These are phyloP conservation scores for Oldenlandia corymbosa DNA, from an alignment of 257 asterid species.

Conservation along the genomic window DNA sequence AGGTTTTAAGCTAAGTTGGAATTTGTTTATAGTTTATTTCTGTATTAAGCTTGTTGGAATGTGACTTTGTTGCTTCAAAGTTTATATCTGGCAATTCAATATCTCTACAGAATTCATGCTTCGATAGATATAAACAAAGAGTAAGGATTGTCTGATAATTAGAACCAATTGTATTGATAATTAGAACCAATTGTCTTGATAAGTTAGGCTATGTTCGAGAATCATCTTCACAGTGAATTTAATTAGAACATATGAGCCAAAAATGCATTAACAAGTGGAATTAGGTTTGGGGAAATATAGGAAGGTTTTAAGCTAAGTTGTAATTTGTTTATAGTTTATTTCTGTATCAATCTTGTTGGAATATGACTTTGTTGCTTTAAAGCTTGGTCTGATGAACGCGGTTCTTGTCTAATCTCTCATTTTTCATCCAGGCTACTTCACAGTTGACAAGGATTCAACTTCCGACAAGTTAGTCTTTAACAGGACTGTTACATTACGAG, in stretches of 20 bases:
- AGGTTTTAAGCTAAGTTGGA: neutral
- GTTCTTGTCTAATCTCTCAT: neutral
- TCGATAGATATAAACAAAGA: no score
- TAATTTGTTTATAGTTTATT: neutral
- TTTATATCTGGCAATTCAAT: neutral
- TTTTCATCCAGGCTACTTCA: conserved; percentile 15
- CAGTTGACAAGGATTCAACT: conserved; percentile 17
- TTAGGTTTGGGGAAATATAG: neutral
- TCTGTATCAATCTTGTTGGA: neutral
- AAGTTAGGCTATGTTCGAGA: no score
- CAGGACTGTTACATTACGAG: conserved; percentile 17
- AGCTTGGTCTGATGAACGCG: neutral
- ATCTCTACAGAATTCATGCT: no score
- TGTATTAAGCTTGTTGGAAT: neutral
- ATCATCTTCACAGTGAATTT: no score
- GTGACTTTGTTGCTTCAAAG: neutral
- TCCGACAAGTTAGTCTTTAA: conserved; percentile 17
- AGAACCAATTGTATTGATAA: no score
- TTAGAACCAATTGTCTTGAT: neutral
- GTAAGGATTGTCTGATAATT: neutral
- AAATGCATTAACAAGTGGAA: neutral
- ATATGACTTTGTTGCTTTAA: no score
- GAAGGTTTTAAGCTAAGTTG: neutral
- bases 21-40: neutral
- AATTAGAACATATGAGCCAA: no score